Base-by-base conservation (phyloP, 148 eudicot species). In the Chenopodium quinoa region DNA sequence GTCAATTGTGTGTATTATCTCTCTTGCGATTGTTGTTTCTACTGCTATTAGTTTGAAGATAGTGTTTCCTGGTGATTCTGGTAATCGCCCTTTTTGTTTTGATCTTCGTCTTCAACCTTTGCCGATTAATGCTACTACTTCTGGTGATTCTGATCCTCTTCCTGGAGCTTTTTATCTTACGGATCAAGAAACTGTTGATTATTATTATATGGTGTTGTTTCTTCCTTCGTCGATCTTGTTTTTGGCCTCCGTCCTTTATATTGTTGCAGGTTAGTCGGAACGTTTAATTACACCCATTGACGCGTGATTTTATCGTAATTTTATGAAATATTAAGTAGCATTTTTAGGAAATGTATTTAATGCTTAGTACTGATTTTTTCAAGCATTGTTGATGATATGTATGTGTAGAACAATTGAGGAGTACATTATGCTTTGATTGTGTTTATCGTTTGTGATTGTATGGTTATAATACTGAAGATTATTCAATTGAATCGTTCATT, bases 141-240 rank as follows among this genome's bases (percentile, higher is more conserved):
- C 60, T 22, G 85, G 89, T 4, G 92, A 87, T 75, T 82, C 87
- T 52, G 98, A 92, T 79, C 72, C 79, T 10, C 72, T 92, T 20
- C 86, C 89, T 0, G 90, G 93, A 1, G 97, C 98, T 20, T 95
- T 95, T 85, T 91, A 82, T 78, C 85, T 94, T 27, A 93, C 98
- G 76, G 94, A 94, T 89, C 94, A 93, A 78, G 93, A 93, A 80
- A 93, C 95, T 64, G 95, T 90, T 71, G 97, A 93, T 89, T 94
- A 89, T 69, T 94, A 83, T 80, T 90, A 90, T 86, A 90, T 89
- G 91, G 92, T 93, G 81, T 83, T 93, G 85, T 94, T 94, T 71
- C 23, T 94, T 52, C 98, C 98, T 62, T 88, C 97, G 0, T 70
- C 78, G 77, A 44, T 91, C 78, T 72, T 93, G 79, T 91, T 91